Evolutionary conservation across 2,329 filamentous ascomycete genomes (phyloP).

Genomic region (Ophioceras dolichostomum): DNA sequence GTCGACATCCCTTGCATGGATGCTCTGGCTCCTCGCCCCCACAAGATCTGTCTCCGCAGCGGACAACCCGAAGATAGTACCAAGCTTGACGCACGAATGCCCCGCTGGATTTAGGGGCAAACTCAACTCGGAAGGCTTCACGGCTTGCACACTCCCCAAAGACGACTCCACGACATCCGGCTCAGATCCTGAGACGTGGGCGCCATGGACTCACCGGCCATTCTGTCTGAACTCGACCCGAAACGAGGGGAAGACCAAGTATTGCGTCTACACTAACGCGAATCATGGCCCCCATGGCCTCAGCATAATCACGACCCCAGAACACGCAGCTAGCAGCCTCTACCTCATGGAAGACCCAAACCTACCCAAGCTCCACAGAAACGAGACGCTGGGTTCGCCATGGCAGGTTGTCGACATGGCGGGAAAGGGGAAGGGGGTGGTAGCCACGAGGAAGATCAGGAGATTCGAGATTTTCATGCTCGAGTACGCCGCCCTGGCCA

Average conservation of each 20-base stretch:
- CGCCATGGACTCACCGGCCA: conserved; percentile 16
- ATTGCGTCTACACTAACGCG: conserved; percentile 17
- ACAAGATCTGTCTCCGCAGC: too few species aligned
- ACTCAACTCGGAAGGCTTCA: conserved; percentile 1
- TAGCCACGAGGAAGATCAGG: conserved; percentile 18
- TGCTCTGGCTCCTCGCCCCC: too few species aligned
- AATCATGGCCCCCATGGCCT: conserved; percentile 16
- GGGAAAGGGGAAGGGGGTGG: conserved; percentile 20
- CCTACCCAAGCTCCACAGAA: background rate
- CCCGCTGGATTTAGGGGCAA: background rate
- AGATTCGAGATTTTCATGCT: conserved; percentile 21
- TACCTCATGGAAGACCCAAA: conserved; percentile 15
- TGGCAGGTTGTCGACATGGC: conserved; percentile 18
- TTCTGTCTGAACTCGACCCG: conserved; percentile 8
- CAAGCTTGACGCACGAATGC: background rate
- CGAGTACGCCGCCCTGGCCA: conserved; percentile 25
- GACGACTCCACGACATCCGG: conserved; percentile 35
- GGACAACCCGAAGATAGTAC: too few species aligned
- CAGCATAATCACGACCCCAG: conserved; percentile 21
- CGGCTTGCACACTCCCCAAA: conserved; percentile 27
- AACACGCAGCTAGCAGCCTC: conserved; percentile 16
- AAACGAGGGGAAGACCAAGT: conserved; percentile 5
- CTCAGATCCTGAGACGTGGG: conserved; percentile 4
- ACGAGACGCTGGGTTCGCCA: background rate
- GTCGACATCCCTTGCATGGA: too few species aligned